These are phyloP conservation scores for Articulospora tetracladia DNA, from an alignment of 495 filamentous ascomycete genomes.

Conservation along the genomic window DNA sequence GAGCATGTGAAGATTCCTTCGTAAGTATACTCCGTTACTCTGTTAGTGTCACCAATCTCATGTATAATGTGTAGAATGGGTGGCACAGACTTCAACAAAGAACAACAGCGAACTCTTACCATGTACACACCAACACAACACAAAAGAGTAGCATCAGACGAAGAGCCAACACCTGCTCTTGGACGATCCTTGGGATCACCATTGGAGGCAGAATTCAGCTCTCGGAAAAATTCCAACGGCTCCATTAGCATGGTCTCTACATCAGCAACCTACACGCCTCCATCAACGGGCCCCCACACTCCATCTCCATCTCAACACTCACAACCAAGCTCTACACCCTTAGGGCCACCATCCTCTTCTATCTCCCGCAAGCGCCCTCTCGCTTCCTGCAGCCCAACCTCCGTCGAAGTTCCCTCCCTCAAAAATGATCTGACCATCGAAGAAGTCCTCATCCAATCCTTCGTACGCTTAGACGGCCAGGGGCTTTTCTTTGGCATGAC, in stretches of 20 bases:
- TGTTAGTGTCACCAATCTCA: background rate
- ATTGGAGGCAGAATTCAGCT: background rate
- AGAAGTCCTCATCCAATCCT: slow-evolving; percentile 37
- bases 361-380: slow-evolving; percentile 5
- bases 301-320: slow-evolving; percentile 4
- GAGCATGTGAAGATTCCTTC: slow-evolving; percentile 2
- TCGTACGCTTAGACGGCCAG: slow-evolving; percentile 34
- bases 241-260: slow-evolving; percentile 8
- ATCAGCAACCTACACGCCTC: slow-evolving; percentile 2
- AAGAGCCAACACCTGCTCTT: background rate
- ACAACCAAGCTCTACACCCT: background rate
- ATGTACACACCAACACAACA: background rate
- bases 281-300: slow-evolving; percentile 8
- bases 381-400: slow-evolving; percentile 7
- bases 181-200: background rate
- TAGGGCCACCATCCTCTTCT: background rate
- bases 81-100: slow-evolving; percentile 3
- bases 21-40: background rate
- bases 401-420: background rate
- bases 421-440: slow-evolving; percentile 20
- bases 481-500: slow-evolving; percentile 19
- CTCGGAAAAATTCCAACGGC: background rate
- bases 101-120: background rate
- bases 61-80: background rate
- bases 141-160: background rate